Base-by-base conservation (phyloP, 2,329 filamentous ascomycete genomes). In the Byssoonygena ceratinophila region DNA sequence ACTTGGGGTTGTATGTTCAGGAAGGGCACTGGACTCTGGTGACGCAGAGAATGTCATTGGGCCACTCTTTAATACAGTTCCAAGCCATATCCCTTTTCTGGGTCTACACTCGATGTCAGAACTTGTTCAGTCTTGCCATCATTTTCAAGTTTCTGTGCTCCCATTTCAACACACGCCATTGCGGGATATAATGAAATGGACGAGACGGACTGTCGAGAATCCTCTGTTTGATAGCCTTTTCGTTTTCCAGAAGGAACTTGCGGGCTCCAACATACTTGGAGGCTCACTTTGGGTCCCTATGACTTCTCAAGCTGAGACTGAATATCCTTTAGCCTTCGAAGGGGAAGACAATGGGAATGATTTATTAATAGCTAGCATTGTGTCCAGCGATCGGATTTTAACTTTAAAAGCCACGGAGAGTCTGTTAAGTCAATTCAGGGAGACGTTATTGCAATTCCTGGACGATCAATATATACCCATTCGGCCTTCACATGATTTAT, bases 1-100 rank as follows among this genome's bases (percentile, higher is more conserved):
- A 0, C 72, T 90, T 12, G 91, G 91, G 0, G 71, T 94, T 18
- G 77, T 96, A 11, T 77, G 87, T 0, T 92, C 89, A 5, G 91
- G 90, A 0, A 78, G 90, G 54, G 79, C 81, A 0, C 78, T 94
- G 3, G 79, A 85, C 40, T 76, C 83, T 6, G 39, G 60, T 27
- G 74, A 74, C 1, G 77, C 82, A 1, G 84, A 89, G 44, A 63
- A 74, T 20, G 79, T 86, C 0, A 77, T 92, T 39, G 91, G 90
- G 0, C 90, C 91, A 0, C 70, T 96, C 18, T 94, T 96, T 75
- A 96, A 96, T 63, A 95, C 89, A 0, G 72, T 96, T 1, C 88
- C 90, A 0, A 88, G 85, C 63, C 75, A 79, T 51, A 68, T 81
- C 31, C 63, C 70, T 4, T 58, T 77, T 12, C 55, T 68, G 5